A percentile compares a stretch with the other conserved stretches of the same genome.
These are phyloP conservation scores for Thermomucor indicae-seudaticae DNA, from an alignment of 371 early-diverging fungal genomes.

Conservation along the genomic window DNA sequence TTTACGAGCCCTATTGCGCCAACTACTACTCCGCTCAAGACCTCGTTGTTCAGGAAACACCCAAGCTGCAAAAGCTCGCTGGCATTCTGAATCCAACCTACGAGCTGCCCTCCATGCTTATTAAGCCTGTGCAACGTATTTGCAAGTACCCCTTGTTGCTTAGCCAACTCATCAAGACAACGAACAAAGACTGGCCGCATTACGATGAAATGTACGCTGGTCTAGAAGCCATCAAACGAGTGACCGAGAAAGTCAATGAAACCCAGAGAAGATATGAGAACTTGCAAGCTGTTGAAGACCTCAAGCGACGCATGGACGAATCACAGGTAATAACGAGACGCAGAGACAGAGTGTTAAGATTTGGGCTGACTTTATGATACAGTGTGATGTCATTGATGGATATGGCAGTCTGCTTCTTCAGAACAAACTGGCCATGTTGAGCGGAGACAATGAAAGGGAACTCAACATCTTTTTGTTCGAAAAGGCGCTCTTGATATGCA, in stretches of 20 bases:
- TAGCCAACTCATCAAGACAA: slow-evolving; percentile 79
- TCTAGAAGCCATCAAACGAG: slow-evolving; percentile 77
- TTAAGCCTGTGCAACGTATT: slow-evolving; percentile 96
- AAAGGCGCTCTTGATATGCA: slow-evolving; percentile 83
- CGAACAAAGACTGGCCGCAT: slow-evolving; percentile 64
- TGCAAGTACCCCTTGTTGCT: slow-evolving; percentile 95
- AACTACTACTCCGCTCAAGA: slow-evolving; percentile 83
- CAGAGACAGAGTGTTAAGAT: no score
- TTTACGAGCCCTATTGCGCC: slow-evolving; percentile 93
- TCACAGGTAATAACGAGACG: slow-evolving; percentile 14
- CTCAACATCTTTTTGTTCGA: slow-evolving; percentile 87
- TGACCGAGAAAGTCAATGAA: slow-evolving; percentile 91
- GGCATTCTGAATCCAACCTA: slow-evolving; percentile 81
- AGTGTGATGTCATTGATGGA: slow-evolving; percentile 33
- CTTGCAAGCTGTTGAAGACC: slow-evolving; percentile 65
- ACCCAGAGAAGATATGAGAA: slow-evolving; percentile 88
- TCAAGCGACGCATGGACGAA: slow-evolving; percentile 57
- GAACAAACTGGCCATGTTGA: slow-evolving; percentile 77
- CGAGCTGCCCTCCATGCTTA: slow-evolving; percentile 86
- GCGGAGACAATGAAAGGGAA: slow-evolving; percentile 72
- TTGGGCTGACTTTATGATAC: no score
- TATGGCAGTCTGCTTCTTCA: slow-evolving; percentile 82
- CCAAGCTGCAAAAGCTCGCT: slow-evolving; percentile 53
- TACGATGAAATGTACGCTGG: slow-evolving; percentile 77
- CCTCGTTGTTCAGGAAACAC: slow-evolving; percentile 47